Percentiles rank a stretch among this genome's conserved stretches.
phyloP scores from a whole-genome alignment of 2,329 filamentous ascomycete genomes.

The Ascochyta clinopodiicola region DNA sequence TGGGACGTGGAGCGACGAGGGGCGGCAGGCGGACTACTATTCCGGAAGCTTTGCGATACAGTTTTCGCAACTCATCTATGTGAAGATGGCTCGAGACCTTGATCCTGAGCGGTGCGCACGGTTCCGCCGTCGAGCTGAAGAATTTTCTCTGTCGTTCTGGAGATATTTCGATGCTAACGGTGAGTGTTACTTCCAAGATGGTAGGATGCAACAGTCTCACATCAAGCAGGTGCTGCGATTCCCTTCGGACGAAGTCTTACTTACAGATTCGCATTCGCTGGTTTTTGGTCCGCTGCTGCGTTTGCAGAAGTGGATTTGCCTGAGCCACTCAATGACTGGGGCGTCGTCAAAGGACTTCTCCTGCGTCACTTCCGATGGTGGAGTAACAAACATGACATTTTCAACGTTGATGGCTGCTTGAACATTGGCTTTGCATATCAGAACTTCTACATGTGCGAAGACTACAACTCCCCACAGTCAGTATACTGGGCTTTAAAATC shows the following conservation, averaged over 20 bases:
- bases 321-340: slow-evolving; percentile 47
- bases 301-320: slow-evolving; percentile 53
- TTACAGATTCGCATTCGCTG: slow-evolving; percentile 60
- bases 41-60: slow-evolving; percentile 63
- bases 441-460: slow-evolving; percentile 63
- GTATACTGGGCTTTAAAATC: slow-evolving; percentile 63
- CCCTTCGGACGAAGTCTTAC: slow-evolving; percentile 61
- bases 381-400: slow-evolving; percentile 52
- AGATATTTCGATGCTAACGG: slow-evolving; percentile 57
- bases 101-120: slow-evolving; percentile 49
- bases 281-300: slow-evolving; percentile 57
- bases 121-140: slow-evolving; percentile 50
- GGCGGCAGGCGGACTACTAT: slow-evolving; percentile 59
- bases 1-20: slow-evolving; percentile 51
- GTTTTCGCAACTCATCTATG: slow-evolving; percentile 58
- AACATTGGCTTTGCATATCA: slow-evolving; percentile 57
- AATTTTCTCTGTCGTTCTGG: slow-evolving; percentile 55
- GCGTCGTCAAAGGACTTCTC: slow-evolving; percentile 57
- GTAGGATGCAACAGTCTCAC: background rate
- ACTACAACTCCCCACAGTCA: slow-evolving; percentile 65
- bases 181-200: slow-evolving; percentile 19
- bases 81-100: slow-evolving; percentile 52
- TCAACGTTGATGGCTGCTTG: slow-evolving; percentile 57
- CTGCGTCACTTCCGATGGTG: slow-evolving; percentile 61
- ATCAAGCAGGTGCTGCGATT: slow-evolving; percentile 54